Conservation (phyloP, 2,329 filamentous ascomycete genomes). For the Blastomyces percursus region DNA sequence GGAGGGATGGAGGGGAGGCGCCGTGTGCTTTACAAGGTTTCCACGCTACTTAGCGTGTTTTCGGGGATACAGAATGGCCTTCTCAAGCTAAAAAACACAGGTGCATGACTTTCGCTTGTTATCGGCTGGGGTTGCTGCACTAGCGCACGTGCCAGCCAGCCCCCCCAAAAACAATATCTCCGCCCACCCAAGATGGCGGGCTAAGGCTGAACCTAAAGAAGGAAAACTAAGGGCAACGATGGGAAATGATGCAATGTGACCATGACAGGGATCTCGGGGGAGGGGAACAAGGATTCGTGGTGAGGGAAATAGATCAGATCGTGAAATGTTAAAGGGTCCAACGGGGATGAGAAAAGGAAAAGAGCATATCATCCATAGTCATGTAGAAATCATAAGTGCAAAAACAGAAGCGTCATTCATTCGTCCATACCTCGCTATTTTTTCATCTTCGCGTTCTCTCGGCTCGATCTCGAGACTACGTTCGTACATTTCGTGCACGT, state of each 20-base stretch:
- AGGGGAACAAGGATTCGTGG: neutral
- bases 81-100: neutral
- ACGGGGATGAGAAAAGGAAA: slow-evolving; percentile 6
- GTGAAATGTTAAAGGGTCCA: neutral
- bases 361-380: slow-evolving; percentile 9
- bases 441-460: slow-evolving; percentile 93
- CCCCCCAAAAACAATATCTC: neutral
- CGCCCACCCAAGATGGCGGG: neutral
- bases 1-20: too few species aligned
- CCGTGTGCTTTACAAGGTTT: neutral
- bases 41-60: neutral
- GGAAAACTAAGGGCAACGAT: neutral
- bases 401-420: slow-evolving; percentile 14
- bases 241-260: neutral
- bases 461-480: slow-evolving; percentile 89
- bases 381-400: slow-evolving; percentile 9
- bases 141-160: slow-evolving; percentile 3
- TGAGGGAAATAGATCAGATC: neutral
- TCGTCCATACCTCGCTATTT: slow-evolving; percentile 75
- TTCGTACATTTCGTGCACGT: slow-evolving; percentile 99
- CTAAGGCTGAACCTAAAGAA: neutral
- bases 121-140: neutral
- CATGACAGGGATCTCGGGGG: neutral
- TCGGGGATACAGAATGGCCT: neutral
- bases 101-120: neutral